A percentile compares a stretch with the other conserved stretches of the same genome.
phyloP scores from a whole-genome alignment of 2,329 filamentous ascomycete genomes.

The Parastagonospora nodorum region DNA sequence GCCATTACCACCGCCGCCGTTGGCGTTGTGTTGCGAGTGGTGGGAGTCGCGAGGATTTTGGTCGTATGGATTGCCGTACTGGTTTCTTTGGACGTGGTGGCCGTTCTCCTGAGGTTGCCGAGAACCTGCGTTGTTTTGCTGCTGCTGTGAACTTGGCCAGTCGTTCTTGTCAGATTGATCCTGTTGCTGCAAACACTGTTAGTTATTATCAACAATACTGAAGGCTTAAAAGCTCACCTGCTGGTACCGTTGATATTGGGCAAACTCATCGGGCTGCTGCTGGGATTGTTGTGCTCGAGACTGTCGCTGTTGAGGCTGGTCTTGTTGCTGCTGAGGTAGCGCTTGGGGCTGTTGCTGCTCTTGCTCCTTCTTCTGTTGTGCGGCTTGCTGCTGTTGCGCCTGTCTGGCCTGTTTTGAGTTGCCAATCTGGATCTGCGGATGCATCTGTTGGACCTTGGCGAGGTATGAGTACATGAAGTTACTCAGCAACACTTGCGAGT shows the following conservation, averaged over 20 bases:
- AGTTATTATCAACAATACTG: background rate
- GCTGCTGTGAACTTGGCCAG: slow-evolving; percentile 23
- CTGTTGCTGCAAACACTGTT: slow-evolving; percentile 23
- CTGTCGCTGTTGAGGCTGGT: slow-evolving; percentile 35
- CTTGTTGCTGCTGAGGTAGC: slow-evolving; percentile 46
- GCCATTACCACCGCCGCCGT: slow-evolving; percentile 32
- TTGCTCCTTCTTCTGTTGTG: slow-evolving; percentile 47
- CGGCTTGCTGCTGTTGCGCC: slow-evolving; percentile 53
- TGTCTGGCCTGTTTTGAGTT: slow-evolving; percentile 75
- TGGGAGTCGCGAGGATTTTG: slow-evolving; percentile 39
- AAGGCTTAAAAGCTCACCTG: slow-evolving; percentile 21
- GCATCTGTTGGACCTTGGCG: slow-evolving; percentile 98
- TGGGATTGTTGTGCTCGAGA: slow-evolving; percentile 34
- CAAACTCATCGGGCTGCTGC: slow-evolving; percentile 45
- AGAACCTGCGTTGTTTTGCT: slow-evolving; percentile 13
- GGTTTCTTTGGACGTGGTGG: slow-evolving; percentile 10
- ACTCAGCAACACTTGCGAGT: slow-evolving; percentile 93
- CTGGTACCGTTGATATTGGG: slow-evolving; percentile 48
- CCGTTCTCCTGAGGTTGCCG: slow-evolving; percentile 17
- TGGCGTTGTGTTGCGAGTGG: slow-evolving; percentile 36
- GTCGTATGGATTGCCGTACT: slow-evolving; percentile 18
- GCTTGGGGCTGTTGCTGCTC: slow-evolving; percentile 52
- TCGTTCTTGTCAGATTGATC: slow-evolving; percentile 27
- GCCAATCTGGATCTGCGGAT: slow-evolving; percentile 92
- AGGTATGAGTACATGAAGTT: slow-evolving; percentile 99